Evolutionary conservation across 2,329 filamentous ascomycete genomes (phyloP), one percentile per base, ranked within the genome.

Genomic region (Phoma herbarum): DNA sequence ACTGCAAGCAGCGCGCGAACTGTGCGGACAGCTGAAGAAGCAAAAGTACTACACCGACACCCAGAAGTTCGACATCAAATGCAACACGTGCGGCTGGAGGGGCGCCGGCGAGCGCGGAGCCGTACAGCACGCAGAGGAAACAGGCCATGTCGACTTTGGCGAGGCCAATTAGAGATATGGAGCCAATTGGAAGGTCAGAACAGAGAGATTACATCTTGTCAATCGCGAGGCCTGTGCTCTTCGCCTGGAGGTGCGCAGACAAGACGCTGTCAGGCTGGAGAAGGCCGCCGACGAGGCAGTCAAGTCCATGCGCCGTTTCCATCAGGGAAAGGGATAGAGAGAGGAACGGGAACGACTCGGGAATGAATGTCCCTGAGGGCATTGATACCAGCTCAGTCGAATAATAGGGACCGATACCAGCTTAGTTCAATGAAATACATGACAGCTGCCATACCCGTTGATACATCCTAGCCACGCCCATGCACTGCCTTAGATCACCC

Each of bases 31-130:
- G 60, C 81, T 98, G 37, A 84, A 88, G 64, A 83, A 86, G 51
- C 87, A 84, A 58, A 87, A 96, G 74, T 98, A 98, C 74, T 97
- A 87, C 69, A 97, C 93, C 0, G 92, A 97, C 74, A 96, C 92
- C 0, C 86, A 90, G 22, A 88, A 88, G 0, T 92, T 97, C 71
- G 83, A 86, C 35, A 85, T 97, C 58, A 87, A 84, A 69, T 98
- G 94, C 75, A 92, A 93, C 63, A 80, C 83, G 3, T 94, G 91
- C 71, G 83, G 85, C 2, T 87, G 86, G 83, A 83, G 88, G 18
- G 88, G 90, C 0, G 86, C 86, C 55, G 91, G 91, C 1, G 83
- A 92, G 74, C 78, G 79, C 41, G 86, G 84, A 55, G 87, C 89
- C 1, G 79, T 83, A 16, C 79, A 83, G 63, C 90, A 93, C 73